A percentile compares a stretch with the other conserved stretches of the same genome.
Conservation (phyloP, 2,329 filamentous ascomycete species). For the Pseudocercospora crystallina region DNA sequence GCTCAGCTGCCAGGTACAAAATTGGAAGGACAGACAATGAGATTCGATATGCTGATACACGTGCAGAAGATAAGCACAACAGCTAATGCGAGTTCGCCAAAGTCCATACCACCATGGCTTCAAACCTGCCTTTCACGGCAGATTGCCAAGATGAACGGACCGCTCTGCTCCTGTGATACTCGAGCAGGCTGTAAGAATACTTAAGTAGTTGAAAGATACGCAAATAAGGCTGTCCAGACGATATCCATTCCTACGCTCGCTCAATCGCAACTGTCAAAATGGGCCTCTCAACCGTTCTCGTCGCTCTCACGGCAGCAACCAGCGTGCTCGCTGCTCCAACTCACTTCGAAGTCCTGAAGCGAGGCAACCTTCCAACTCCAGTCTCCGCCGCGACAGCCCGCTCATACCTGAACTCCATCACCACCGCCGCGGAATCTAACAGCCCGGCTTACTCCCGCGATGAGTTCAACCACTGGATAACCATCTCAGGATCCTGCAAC, state of each 20-base stretch:
- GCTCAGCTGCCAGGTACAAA: constrained; percentile 6
- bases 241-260: no score
- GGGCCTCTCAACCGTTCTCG: constrained; percentile 21
- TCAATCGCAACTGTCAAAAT: constrained; percentile 11
- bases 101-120: constrained; percentile 1
- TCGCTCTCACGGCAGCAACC: constrained; percentile 23
- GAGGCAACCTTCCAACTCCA: constrained; percentile 32
- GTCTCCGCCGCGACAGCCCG: constrained; percentile 31
- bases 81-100: constrained; percentile 7
- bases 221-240: no score
- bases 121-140: constrained; percentile 18
- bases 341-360: constrained; percentile 17
- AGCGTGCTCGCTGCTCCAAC: constrained; percentile 26
- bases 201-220: no score
- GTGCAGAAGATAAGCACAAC: no score
- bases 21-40: constrained; percentile 14
- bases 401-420: constrained; percentile 29
- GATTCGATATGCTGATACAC: constrained; percentile 18
- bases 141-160: constrained; percentile 10
- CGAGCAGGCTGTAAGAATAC: no score
- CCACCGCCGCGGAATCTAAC: constrained; percentile 29
- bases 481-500: constrained; percentile 66
- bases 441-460: constrained; percentile 60
- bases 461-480: constrained; percentile 71
- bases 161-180: no score